phyloP scores from a whole-genome alignment of 2,329 filamentous ascomycete species.

The Hymenoscyphus infarciens region DNA sequence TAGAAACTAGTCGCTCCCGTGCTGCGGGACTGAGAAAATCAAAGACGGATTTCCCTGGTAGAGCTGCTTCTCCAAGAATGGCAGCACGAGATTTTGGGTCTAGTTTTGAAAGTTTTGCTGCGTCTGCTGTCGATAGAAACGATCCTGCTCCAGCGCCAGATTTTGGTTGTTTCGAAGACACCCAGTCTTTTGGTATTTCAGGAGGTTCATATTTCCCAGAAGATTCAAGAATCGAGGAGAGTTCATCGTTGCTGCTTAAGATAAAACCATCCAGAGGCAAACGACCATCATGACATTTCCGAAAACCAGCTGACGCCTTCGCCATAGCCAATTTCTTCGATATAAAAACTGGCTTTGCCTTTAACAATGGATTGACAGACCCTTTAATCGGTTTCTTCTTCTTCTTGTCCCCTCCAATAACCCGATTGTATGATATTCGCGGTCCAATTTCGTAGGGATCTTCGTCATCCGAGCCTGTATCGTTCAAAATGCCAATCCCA shows the following conservation, averaged over 20 bases:
- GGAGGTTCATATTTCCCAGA: conserved; percentile 58
- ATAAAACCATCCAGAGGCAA: conserved; percentile 78
- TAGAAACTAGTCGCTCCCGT: conserved; percentile 70
- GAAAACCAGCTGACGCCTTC: conserved; percentile 44
- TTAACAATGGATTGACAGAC: conserved; percentile 60
- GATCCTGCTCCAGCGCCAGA: conserved; percentile 34
- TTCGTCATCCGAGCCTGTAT: conserved; percentile 91
- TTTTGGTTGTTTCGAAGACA: conserved; percentile 51
- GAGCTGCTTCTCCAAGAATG: conserved; percentile 72
- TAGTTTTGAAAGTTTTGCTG: conserved; percentile 71
- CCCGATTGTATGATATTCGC: conserved; percentile 79
- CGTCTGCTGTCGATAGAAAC: conserved; percentile 69
- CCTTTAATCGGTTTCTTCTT: conserved; percentile 62
- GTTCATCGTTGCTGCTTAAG: conserved; percentile 54
- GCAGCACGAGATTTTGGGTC: conserved; percentile 74
- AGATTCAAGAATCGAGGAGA: conserved; percentile 42
- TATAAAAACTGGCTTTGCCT: conserved; percentile 69
- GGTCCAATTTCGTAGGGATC: conserved; percentile 92
- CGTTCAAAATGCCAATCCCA: conserved; percentile 85
- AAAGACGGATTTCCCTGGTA: conserved; percentile 93
- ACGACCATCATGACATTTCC: conserved; percentile 79
- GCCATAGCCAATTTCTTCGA: conserved; percentile 57
- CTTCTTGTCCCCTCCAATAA: conserved; percentile 77
- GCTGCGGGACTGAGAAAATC: conserved; percentile 81
- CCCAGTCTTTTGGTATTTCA: conserved; percentile 70